A percentile compares a stretch with the other conserved stretches of the same genome.
phyloP scores from a whole-genome alignment of 1,139 yeast species.

The Arxiozyma telluris region DNA sequence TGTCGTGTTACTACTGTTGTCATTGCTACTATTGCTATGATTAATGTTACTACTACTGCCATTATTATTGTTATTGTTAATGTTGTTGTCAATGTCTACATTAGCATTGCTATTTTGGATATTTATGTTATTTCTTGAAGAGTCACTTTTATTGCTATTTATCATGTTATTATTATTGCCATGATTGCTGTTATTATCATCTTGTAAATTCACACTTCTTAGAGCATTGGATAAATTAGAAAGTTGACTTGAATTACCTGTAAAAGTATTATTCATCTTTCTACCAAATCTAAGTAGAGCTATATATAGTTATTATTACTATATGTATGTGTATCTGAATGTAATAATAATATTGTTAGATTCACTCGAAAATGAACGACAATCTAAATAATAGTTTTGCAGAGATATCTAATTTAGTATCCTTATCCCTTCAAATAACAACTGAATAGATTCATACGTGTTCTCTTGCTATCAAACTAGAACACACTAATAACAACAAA shows the following conservation, averaged over 20 bases:
- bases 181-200: slow-evolving; percentile 11
- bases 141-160: slow-evolving; percentile 10
- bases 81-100: slow-evolving; percentile 8
- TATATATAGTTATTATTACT: too few relatives aligned
- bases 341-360: too few relatives aligned
- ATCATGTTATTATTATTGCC: neutral
- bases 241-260: slow-evolving; percentile 8
- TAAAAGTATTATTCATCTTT: slow-evolving; percentile 2
- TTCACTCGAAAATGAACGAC: too few relatives aligned
- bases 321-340: too few relatives aligned
- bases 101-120: slow-evolving; percentile 5
- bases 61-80: slow-evolving; percentile 6
- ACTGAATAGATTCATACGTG: neutral
- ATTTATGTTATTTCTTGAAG: slow-evolving; percentile 6
- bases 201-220: slow-evolving; percentile 26
- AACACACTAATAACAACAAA: too few relatives aligned
- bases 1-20: slow-evolving; percentile 6
- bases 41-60: slow-evolving; percentile 6
- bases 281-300: too few relatives aligned
- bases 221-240: slow-evolving; percentile 28
- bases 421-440: neutral
- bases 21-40: slow-evolving; percentile 7
- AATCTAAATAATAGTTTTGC: neutral
- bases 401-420: neutral
- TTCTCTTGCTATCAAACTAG: neutral